Conservation (phyloP, 352 stramenopile species). For the Phytophthora pistaciae region DNA sequence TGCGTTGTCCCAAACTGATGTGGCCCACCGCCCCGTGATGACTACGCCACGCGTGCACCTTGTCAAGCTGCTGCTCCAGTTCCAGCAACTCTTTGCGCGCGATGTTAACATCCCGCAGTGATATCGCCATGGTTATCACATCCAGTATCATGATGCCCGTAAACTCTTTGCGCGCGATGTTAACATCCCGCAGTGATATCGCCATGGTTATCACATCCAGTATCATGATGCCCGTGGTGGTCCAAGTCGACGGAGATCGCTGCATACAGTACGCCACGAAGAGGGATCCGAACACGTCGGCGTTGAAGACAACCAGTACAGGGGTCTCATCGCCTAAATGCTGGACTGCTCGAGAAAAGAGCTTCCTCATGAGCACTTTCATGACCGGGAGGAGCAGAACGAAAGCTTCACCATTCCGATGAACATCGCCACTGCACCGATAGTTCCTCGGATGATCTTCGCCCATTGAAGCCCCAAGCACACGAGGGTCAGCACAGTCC, state of each 20-base stretch:
- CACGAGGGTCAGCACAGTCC: not conserved
- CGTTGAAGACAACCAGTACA: not conserved
- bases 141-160: not conserved
- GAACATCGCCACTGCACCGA: not conserved
- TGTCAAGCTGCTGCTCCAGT: not conserved
- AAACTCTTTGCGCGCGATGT: not conserved
- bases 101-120: not conserved
- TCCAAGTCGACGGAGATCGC: not conserved
- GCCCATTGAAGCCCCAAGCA: not conserved
- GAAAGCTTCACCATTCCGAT: not conserved
- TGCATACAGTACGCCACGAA: not conserved
- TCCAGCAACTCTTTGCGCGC: not conserved
- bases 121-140: not conserved
- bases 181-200: not conserved
- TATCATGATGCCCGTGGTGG: not conserved
- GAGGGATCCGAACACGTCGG: not conserved
- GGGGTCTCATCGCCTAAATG: not conserved
- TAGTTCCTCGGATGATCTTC: not conserved
- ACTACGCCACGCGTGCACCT: not conserved
- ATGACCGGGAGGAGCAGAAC: not conserved
- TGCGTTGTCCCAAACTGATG: not conserved
- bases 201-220: not conserved
- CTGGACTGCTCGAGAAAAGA: not conserved
- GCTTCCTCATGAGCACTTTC: not conserved
- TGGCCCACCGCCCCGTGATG: not conserved